A percentile compares a stretch with the other conserved stretches of the same genome.
phyloP scores from a whole-genome alignment of 2,329 filamentous ascomycete genomes.

The Zopfia rhizophila region DNA sequence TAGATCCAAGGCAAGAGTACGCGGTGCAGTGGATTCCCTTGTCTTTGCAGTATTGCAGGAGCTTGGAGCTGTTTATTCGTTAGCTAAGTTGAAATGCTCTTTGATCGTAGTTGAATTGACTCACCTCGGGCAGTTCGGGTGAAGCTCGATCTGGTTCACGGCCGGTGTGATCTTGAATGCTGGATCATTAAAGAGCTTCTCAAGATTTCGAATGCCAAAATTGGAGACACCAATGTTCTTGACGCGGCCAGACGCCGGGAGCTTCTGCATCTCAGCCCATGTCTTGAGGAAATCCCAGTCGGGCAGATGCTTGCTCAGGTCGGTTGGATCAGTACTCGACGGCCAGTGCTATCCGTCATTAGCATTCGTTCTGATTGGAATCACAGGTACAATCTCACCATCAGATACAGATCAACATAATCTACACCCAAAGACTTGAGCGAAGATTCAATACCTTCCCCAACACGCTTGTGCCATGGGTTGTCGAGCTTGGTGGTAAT shows the following conservation, averaged over 20 bases:
- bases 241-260: conserved; percentile 75
- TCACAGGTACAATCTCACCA: conserved; percentile 52
- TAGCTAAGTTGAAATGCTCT: conserved; percentile 19
- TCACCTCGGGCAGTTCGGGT: conserved; percentile 80
- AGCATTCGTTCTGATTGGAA: background rate
- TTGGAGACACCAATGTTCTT: conserved; percentile 88
- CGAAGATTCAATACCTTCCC: conserved; percentile 68
- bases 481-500: conserved; percentile 88
- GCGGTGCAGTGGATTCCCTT: conserved; percentile 81
- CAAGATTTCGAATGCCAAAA: conserved; percentile 82
- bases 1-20: conserved; percentile 79
- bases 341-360: conserved; percentile 64
- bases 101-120: background rate
- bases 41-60: conserved; percentile 75
- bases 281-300: conserved; percentile 89
- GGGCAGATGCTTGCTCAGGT: conserved; percentile 73
- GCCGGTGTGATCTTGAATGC: conserved; percentile 71
- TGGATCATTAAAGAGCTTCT: conserved; percentile 74
- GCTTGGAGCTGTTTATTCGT: conserved; percentile 65
- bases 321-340: conserved; percentile 68
- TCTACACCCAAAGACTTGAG: conserved; percentile 71
- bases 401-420: conserved; percentile 76
- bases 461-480: conserved; percentile 73
- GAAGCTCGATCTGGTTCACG: conserved; percentile 85
- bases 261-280: conserved; percentile 77